Base-by-base conservation (phyloP, 768 basidiomycete species). In the Obba rivulosa region DNA sequence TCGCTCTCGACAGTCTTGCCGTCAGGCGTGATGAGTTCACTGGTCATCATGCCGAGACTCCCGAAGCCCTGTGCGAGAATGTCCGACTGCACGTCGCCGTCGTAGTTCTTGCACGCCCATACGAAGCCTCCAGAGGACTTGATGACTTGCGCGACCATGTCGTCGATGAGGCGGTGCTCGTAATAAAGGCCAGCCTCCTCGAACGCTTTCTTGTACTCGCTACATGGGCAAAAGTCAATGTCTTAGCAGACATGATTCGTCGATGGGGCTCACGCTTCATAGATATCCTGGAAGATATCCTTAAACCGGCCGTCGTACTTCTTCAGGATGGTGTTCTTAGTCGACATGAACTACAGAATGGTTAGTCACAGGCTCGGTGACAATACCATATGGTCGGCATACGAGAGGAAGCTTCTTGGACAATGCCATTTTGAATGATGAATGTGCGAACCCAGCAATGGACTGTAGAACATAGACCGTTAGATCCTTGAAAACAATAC, bases 261-360 rank as follows among this genome's bases (percentile, higher is more conserved):
- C 31, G 35, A 9, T 24, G 23, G 2, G 1, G 70, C 76, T 45
- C 49, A 80, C 75, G 72, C 60, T 7, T 95, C 90, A 66, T 92
- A 99, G 60, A 97, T 85, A 61, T 96, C 92, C 67, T 97, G 84
- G 84, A 99, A 96, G 64, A 95, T 93, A 61, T 99, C 96, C 76
- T 99, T 99, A 81, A 98, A 99, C 24, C 94, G 81, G 38, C 96
- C 96, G 62, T 98, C 96, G 66, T 99, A 99, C 64, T 86, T 93
- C 74, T 99, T 95, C 63, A 95, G 62, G 69, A 95, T 94, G 20
- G 92, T 95, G 71, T 95, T 98, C 75, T 99, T 97, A 36, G 95
- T 98, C 10, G 91, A 93, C 88, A 98, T 81, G 77, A 94, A 97
- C 82, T 89, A 51, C 39, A 45, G 14, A 20, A 28, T 9, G 24